Conservation (phyloP, 805 yeast species). For the Wickerhamomyces silvicola region DNA sequence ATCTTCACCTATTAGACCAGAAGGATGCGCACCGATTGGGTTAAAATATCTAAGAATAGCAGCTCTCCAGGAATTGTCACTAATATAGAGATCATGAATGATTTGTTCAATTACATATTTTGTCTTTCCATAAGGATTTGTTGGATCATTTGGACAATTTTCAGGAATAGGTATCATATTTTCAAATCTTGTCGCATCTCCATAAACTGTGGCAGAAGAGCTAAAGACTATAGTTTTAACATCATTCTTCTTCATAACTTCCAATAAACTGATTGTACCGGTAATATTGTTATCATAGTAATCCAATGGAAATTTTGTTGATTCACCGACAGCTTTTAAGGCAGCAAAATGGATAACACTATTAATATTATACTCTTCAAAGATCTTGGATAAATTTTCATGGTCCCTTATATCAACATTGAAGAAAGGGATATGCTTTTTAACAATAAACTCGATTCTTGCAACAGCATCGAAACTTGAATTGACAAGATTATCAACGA, state of each 20-base stretch:
- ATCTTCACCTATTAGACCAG: conserved; percentile 76
- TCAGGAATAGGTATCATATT: conserved; percentile 78
- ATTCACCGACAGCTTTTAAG: conserved; percentile 78
- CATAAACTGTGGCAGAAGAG: conserved; percentile 80
- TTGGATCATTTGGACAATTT: conserved; percentile 66
- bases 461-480: conserved; percentile 56
- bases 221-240: conserved; percentile 60
- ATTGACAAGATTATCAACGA: conserved; percentile 63
- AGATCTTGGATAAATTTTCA: conserved; percentile 41
- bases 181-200: conserved; percentile 68
- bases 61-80: conserved; percentile 38
- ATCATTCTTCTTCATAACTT: conserved; percentile 39
- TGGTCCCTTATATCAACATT: conserved; percentile 51
- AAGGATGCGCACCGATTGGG: conserved; percentile 83
- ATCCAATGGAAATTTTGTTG: conserved; percentile 56
- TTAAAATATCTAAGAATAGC: conserved; percentile 75
- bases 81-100: conserved; percentile 44
- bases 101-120: conserved; percentile 61
- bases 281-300: conserved; percentile 64
- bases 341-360: conserved; percentile 79
- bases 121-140: conserved; percentile 74
- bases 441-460: conserved; percentile 4
- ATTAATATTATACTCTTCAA: conserved; percentile 39
- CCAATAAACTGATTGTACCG: conserved; percentile 56
- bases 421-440: conserved; percentile 8